Conservation (phyloP, 306 rosid species). For the Acacia crassicarpa region DNA sequence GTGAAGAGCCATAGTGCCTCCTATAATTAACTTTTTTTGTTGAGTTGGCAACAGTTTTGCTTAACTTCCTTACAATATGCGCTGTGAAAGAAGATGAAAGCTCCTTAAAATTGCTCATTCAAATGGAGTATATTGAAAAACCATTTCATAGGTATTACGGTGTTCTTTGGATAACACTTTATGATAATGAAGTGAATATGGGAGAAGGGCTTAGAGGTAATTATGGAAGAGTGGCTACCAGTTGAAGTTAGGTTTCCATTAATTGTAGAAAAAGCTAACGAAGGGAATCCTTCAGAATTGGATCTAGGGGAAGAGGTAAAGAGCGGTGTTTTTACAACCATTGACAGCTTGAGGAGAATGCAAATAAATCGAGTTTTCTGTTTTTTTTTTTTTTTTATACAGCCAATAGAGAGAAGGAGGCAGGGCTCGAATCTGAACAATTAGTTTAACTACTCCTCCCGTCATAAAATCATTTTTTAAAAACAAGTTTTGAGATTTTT, state of each 20-base stretch:
- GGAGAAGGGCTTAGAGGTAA: background rate
- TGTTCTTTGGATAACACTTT: background rate
- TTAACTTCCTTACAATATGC: background rate
- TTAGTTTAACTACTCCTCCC: no score
- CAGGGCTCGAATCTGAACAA: no score
- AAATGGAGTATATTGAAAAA: background rate
- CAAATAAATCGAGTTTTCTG: slow-evolving; percentile 45
- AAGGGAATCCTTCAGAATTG: slow-evolving; percentile 40
- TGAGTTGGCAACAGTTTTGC: background rate
- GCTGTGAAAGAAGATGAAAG: background rate
- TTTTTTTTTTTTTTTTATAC: no score
- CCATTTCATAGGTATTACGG: background rate
- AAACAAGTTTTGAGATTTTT: no score
- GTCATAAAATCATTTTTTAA: no score
- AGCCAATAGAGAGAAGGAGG: no score
- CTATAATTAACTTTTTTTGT: background rate
- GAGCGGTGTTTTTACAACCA: background rate
- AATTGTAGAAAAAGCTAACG: slow-evolving; percentile 66
- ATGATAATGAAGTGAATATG: background rate
- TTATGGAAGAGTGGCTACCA: no score
- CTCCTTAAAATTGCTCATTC: background rate
- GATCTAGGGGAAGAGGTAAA: slow-evolving; percentile 47
- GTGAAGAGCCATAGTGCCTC: background rate
- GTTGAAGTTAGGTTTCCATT: background rate
- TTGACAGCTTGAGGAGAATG: slow-evolving; percentile 78